Percentiles rank a stretch among this genome's conserved stretches.
Evolutionary conservation across 2,329 filamentous ascomycete genomes (phyloP).

Genomic region (Penicillium sp.): DNA sequence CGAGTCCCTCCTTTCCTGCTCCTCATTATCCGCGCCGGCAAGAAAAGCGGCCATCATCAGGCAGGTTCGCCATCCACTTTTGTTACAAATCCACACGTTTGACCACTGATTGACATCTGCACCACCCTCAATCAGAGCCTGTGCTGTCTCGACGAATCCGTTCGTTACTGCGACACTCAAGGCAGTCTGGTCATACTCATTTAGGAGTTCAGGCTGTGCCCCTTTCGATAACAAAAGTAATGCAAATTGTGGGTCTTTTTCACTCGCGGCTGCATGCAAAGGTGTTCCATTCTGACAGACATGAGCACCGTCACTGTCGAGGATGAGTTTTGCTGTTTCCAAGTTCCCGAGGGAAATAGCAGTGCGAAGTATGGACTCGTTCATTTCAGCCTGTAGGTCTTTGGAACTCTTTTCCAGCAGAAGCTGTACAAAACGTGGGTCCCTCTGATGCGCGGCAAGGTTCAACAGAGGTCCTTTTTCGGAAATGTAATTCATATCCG

Average conservation of each 20-base stretch:
- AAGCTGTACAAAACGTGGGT: not conserved
- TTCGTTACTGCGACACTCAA: not conserved
- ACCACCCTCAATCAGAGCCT: not conserved
- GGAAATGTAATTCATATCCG: not conserved
- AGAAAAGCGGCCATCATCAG: not conserved
- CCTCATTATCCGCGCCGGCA: not conserved
- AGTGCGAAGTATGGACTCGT: not conserved
- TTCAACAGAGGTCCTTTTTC: not conserved
- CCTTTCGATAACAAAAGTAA: not conserved
- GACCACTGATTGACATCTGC: not conserved
- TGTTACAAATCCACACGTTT: not conserved
- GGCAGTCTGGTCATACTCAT: not conserved
- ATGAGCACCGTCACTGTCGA: not conserved
- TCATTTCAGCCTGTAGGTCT: not conserved
- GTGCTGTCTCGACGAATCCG: not conserved
- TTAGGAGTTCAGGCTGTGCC: not conserved
- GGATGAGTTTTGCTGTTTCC: not conserved
- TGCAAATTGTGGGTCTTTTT: not conserved
- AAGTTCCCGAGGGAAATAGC: not conserved
- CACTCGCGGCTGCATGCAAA: not conserved
- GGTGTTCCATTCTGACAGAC: no score
- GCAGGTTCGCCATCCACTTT: not conserved
- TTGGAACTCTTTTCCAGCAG: not conserved
- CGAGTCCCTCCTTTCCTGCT: not conserved
- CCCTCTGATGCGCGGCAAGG: not conserved